A percentile compares a stretch with the other conserved stretches of the same genome.
These are phyloP conservation scores for Trichosporon ovoides DNA, from an alignment of 1,284 basidiomycete genomes.

Conservation along the genomic window DNA sequence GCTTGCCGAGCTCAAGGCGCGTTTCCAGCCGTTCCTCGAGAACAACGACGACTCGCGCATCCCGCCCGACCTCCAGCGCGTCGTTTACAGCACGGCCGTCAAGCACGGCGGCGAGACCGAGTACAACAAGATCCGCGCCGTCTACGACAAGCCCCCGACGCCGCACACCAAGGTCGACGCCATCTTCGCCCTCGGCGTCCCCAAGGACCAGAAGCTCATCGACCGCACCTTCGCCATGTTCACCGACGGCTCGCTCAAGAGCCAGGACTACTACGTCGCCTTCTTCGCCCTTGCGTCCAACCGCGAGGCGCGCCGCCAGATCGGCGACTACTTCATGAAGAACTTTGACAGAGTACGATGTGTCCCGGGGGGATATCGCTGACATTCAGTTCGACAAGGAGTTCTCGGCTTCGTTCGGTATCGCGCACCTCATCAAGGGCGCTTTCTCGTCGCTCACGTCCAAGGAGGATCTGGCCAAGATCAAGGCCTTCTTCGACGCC, in stretches of 20 bases:
- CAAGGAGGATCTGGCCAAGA: conserved; percentile 64
- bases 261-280: conserved; percentile 60
- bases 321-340: conserved; percentile 53
- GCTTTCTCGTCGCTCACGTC: conserved; percentile 62
- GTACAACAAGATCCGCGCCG: conserved; percentile 66
- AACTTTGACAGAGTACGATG: conserved; percentile 60
- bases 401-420: conserved; percentile 63
- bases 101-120: conserved; percentile 70
- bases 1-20: conserved; percentile 63
- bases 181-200: conserved; percentile 53
- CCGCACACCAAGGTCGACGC: conserved; percentile 65
- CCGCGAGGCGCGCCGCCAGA: conserved; percentile 34
- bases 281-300: conserved; percentile 47
- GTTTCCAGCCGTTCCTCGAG: conserved; percentile 68
- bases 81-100: conserved; percentile 52
- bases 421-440: conserved; percentile 50
- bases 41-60: conserved; percentile 74
- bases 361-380: background rate
- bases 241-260: conserved; percentile 54
- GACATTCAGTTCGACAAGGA: conserved; percentile 59
- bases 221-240: conserved; percentile 60
- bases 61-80: conserved; percentile 64
- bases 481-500: conserved; percentile 61
- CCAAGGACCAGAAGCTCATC: conserved; percentile 49
- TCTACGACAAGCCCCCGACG: conserved; percentile 68